Percentiles rank a stretch among this genome's conserved stretches.
Conservation (phyloP, 352 stramenopile species). For the Globisporangium sylvaticum region DNA sequence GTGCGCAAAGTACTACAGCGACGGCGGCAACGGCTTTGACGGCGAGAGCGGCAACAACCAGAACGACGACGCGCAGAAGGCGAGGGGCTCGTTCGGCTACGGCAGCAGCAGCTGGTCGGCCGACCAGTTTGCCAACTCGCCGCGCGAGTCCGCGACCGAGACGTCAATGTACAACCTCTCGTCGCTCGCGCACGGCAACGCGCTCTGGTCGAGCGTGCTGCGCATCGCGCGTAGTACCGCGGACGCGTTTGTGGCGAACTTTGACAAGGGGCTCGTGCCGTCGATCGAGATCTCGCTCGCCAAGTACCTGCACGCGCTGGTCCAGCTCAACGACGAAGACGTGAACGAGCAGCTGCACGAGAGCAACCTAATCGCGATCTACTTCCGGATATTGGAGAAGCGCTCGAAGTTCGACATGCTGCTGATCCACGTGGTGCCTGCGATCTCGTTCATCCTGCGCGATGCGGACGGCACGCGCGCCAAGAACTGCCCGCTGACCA, state of each 20-base stretch:
- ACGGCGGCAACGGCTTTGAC: conserved; percentile 28
- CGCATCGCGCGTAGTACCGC: conserved; percentile 40
- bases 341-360: conserved; percentile 68
- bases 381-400: conserved; percentile 57
- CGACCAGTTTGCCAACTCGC: conserved; percentile 57
- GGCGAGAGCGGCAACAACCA: conserved; percentile 28
- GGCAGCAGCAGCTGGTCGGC: conserved; percentile 44
- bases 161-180: conserved; percentile 83
- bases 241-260: conserved; percentile 42
- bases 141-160: conserved; percentile 50
- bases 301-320: conserved; percentile 79
- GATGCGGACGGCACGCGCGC: conserved; percentile 58
- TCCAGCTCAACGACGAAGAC: conserved; percentile 56
- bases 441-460: conserved; percentile 74
- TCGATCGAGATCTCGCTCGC: conserved; percentile 79
- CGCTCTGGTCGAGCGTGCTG: conserved; percentile 58
- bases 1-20: conserved; percentile 54
- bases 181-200: conserved; percentile 45
- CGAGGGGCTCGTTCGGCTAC: conserved; percentile 42
- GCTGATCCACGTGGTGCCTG: conserved; percentile 79
- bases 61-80: conserved; percentile 29
- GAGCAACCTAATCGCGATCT: conserved; percentile 54
- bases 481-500: conserved; percentile 68
- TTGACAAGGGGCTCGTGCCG: conserved; percentile 66
- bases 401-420: conserved; percentile 83